phyloP scores from a whole-genome alignment of 805 yeast species.

The Vanderwaltozyma verrucispora region DNA sequence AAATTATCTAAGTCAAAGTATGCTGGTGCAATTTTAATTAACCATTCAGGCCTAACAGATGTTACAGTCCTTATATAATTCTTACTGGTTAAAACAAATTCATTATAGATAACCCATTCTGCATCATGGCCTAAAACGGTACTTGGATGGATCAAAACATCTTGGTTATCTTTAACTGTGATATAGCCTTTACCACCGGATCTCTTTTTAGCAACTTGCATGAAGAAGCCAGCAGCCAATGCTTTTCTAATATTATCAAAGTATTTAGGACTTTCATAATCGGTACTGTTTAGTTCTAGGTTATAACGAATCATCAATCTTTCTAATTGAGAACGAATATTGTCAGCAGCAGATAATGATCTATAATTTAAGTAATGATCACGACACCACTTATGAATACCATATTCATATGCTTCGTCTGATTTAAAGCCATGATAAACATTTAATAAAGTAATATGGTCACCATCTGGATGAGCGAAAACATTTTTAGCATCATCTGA shows the following conservation, averaged over 20 bases:
- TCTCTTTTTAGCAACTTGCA: conserved; percentile 95
- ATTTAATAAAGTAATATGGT: conserved; percentile 82
- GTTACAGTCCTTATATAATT: conserved; percentile 94
- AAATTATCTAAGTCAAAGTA: conserved; percentile 57
- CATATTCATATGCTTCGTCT: conserved; percentile 58
- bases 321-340: conserved; percentile 72
- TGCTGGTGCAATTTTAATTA: conserved; percentile 63
- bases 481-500: conserved; percentile 85
- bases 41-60: conserved; percentile 84
- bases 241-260: conserved; percentile 79
- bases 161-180: conserved; percentile 94
- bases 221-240: conserved; percentile 84
- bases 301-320: conserved; percentile 77
- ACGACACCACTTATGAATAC: conserved; percentile 79
- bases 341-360: conserved; percentile 77
- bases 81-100: conserved; percentile 86
- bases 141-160: conserved; percentile 87
- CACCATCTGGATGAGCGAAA: conserved; percentile 93
- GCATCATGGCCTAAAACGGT: conserved; percentile 80
- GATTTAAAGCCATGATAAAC: conserved; percentile 76
- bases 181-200: conserved; percentile 73
- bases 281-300: conserved; percentile 60
- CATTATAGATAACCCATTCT: conserved; percentile 93
- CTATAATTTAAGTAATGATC: conserved; percentile 79
- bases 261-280: conserved; percentile 55